Conservation (phyloP, 2,329 filamentous ascomycete genomes). For the Aspergillus arachidicola region DNA sequence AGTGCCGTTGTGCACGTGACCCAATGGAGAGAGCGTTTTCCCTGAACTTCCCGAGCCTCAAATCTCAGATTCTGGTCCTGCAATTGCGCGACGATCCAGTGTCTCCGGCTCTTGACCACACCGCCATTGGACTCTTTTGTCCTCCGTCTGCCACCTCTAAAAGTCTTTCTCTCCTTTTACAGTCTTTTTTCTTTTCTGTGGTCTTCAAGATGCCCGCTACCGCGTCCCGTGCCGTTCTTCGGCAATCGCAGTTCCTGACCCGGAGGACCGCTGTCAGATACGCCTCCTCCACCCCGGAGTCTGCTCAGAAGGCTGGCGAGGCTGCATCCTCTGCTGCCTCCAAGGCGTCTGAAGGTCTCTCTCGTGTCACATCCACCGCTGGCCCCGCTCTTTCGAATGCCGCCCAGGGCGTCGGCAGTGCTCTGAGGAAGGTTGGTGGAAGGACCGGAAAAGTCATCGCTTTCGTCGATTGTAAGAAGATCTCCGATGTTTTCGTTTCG, state of each 20-base stretch:
- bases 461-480: slow-evolving; percentile 79
- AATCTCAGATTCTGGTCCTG: slow-evolving; percentile 43
- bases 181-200: slow-evolving; percentile 28
- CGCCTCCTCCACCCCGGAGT: slow-evolving; percentile 50
- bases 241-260: slow-evolving; percentile 51
- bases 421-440: slow-evolving; percentile 77
- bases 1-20: slow-evolving; percentile 17
- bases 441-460: slow-evolving; percentile 76
- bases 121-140: slow-evolving; percentile 45
- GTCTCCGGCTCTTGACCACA: slow-evolving; percentile 31
- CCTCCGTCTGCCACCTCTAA: slow-evolving; percentile 32
- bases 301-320: slow-evolving; percentile 50
- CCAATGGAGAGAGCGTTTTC: slow-evolving; percentile 26
- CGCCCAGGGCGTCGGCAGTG: slow-evolving; percentile 66
- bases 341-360: slow-evolving; percentile 81
- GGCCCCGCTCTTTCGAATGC: slow-evolving; percentile 75
- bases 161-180: slow-evolving; percentile 31
- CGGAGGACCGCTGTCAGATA: slow-evolving; percentile 50
- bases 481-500: slow-evolving; percentile 10
- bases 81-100: slow-evolving; percentile 36
- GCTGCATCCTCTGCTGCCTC: slow-evolving; percentile 44
- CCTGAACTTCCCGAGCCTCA: slow-evolving; percentile 47
- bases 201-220: slow-evolving; percentile 46
- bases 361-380: slow-evolving; percentile 77
- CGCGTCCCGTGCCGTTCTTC: slow-evolving; percentile 48